A percentile compares a stretch with the other conserved stretches of the same genome.
Evolutionary conservation across 2,329 filamentous ascomycete species (phyloP).

Genomic region (Trichoderma endophyticum): DNA sequence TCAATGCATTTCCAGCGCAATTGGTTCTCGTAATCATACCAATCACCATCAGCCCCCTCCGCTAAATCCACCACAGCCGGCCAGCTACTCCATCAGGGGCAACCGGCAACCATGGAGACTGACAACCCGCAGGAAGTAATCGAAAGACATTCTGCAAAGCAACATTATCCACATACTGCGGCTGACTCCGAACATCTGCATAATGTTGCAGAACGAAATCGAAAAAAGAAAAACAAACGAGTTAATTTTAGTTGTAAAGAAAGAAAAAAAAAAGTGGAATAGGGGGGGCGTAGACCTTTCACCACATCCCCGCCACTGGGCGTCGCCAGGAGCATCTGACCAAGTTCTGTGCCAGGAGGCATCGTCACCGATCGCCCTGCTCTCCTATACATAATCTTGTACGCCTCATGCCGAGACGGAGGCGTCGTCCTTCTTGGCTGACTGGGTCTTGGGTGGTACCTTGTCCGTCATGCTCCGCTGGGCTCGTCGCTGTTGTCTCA

Average conservation of each 20-base stretch:
- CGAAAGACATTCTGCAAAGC: background rate
- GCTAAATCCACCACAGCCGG: background rate
- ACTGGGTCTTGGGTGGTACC: background rate
- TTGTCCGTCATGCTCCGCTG: conserved; percentile 26
- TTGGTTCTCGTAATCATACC: background rate
- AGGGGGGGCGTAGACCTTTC: background rate
- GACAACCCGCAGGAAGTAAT: background rate
- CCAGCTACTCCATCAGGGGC: background rate
- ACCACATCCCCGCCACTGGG: background rate
- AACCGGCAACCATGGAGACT: background rate
- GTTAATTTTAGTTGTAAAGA: background rate
- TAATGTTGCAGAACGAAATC: background rate
- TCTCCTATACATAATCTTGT: background rate
- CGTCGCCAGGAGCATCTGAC: background rate
- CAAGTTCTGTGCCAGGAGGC: background rate
- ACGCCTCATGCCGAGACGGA: background rate
- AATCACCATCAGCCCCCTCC: background rate
- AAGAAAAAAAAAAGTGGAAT: background rate
- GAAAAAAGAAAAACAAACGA: background rate
- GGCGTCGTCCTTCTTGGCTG: background rate
- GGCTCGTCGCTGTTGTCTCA: conserved; percentile 40
- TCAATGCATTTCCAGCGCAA: background rate
- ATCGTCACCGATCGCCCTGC: background rate
- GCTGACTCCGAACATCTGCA: conserved; percentile 6
- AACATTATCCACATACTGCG: background rate